phyloP scores from a whole-genome alignment of 1,139 yeast genomes.

The Yamadazyma conglobata region DNA sequence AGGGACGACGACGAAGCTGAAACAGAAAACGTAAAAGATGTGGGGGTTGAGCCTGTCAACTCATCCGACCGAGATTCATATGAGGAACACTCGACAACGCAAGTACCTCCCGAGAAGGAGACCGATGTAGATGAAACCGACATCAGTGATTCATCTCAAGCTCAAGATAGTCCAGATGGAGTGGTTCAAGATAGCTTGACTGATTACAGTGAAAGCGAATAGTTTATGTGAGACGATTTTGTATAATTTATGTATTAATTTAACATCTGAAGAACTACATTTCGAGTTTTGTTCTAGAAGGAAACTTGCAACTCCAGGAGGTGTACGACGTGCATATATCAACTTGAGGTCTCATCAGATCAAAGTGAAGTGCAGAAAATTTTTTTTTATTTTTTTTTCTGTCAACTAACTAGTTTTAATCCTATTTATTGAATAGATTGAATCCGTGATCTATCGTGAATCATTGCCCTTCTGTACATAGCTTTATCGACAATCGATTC shows the following conservation, averaged over 20 bases:
- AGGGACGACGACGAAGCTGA: not conserved
- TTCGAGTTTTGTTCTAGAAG: no score
- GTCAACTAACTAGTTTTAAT: no score
- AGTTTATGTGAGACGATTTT: no score
- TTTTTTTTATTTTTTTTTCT: slow-evolving; percentile 5
- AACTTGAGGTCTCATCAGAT: slow-evolving; percentile 10
- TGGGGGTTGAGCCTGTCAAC: no score
- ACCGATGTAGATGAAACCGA: slow-evolving; percentile 1
- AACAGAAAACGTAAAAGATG: no score
- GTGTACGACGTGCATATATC: not conserved
- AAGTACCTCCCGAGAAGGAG: no score
- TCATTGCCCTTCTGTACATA: slow-evolving; percentile 3
- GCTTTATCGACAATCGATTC: not conserved
- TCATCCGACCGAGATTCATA: not conserved
- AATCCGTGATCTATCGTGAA: not conserved
- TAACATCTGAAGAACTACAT: no score
- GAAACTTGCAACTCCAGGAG: no score
- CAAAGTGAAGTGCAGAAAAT: slow-evolving; percentile 8
- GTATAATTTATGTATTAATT: no score
- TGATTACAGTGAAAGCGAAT: slow-evolving; percentile 8
- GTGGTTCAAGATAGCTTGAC: slow-evolving; percentile 8
- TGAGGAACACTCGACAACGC: no score
- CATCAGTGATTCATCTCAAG: not conserved
- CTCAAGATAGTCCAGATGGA: not conserved
- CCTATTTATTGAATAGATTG: no score